phyloP scores from a whole-genome alignment of 306 rosid genomes.

The Malus asiatica region DNA sequence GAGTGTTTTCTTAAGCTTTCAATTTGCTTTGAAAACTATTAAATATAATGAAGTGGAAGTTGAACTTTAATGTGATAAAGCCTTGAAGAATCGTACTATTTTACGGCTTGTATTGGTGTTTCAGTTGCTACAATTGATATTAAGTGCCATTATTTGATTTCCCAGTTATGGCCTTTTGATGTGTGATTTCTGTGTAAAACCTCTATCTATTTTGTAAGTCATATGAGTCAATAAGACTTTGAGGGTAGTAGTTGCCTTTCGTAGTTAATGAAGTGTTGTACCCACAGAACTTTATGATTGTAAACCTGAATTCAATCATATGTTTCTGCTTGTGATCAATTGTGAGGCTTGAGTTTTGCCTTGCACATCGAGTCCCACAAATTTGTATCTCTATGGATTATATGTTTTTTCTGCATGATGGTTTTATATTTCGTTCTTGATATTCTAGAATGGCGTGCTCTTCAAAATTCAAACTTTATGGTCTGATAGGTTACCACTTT shows the following conservation, averaged over 20 bases:
- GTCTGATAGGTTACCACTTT: not conserved
- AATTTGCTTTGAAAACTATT: not conserved
- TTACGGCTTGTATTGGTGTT: not conserved
- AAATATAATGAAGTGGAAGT: not conserved
- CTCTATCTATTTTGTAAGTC: not conserved
- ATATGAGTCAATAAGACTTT: conserved; percentile 3
- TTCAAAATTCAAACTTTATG: not conserved
- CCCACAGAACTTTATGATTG: not conserved
- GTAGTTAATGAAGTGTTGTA: not conserved
- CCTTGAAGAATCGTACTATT: not conserved
- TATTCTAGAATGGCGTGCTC: not conserved
- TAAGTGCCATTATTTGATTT: not conserved
- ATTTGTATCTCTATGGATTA: not conserved
- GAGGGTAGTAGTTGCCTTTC: conserved; percentile 11
- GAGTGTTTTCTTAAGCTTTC: not conserved
- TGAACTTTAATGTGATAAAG: not conserved
- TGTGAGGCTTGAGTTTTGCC: not conserved
- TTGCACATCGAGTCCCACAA: not conserved
- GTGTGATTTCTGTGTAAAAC: not conserved
- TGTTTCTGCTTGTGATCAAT: not conserved
- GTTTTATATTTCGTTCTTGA: not conserved
- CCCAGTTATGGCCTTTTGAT: not conserved
- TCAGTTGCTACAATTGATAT: not conserved
- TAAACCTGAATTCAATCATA: not conserved
- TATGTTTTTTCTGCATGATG: not conserved